Evolutionary conservation across 1,284 basidiomycete genomes (phyloP).

Genomic region (Lignosus rhinocerotis): DNA sequence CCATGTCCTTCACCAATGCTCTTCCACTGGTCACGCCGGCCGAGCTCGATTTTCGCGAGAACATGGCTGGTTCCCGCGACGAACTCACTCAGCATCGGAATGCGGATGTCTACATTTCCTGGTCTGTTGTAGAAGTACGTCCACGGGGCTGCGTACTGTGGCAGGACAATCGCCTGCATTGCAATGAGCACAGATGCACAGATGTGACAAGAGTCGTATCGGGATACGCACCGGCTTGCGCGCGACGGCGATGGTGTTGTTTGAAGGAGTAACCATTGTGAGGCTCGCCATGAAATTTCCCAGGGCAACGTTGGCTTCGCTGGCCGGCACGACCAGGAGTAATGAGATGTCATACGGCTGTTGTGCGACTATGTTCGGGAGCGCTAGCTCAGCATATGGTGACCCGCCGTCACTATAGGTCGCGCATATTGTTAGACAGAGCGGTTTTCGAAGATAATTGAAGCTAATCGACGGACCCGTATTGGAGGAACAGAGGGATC

Average conservation of each 20-base stretch:
- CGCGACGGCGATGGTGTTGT: slow-evolving; percentile 56
- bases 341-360: slow-evolving; percentile 75
- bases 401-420: slow-evolving; percentile 53
- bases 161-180: slow-evolving; percentile 58
- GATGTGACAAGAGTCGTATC: background rate
- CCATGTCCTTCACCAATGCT: slow-evolving; percentile 64
- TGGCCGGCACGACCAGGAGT: slow-evolving; percentile 63
- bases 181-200: slow-evolving; percentile 1
- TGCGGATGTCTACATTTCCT: slow-evolving; percentile 44
- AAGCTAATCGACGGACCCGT: slow-evolving; percentile 53
- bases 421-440: background rate
- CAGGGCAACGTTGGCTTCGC: slow-evolving; percentile 65
- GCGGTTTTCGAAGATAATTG: background rate
- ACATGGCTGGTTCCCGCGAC: slow-evolving; percentile 48
- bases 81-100: slow-evolving; percentile 58
- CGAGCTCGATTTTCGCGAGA: slow-evolving; percentile 60
- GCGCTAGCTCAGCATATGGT: slow-evolving; percentile 57
- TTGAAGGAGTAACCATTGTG: slow-evolving; percentile 53
- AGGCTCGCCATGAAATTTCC: slow-evolving; percentile 81
- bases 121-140: slow-evolving; percentile 43
- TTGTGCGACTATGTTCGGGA: slow-evolving; percentile 52
- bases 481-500: slow-evolving; percentile 66
- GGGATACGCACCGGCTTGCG: slow-evolving; percentile 62
- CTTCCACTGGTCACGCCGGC: slow-evolving; percentile 70
- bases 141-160: slow-evolving; percentile 37